These are phyloP conservation scores for Torulaspora franciscae DNA, from an alignment of 805 yeast species.

Conservation along the genomic window DNA sequence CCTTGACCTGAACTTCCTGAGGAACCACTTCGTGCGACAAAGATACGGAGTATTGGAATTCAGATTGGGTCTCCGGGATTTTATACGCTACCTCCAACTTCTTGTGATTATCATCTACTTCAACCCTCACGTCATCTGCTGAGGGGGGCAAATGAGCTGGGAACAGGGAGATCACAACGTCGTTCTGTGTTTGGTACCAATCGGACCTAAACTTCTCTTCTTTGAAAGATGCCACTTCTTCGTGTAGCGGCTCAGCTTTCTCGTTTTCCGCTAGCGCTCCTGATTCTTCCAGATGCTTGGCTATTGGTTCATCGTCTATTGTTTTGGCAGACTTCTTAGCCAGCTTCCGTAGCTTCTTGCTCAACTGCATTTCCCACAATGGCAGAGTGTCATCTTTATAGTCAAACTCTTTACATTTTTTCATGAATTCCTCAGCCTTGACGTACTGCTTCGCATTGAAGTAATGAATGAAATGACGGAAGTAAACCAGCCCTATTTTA, in stretches of 20 bases:
- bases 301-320: neutral
- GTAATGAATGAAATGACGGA: conserved; percentile 45
- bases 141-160: conserved; percentile 54
- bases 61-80: conserved; percentile 39
- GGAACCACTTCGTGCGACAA: conserved; percentile 50
- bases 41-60: conserved; percentile 54
- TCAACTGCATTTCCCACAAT: conserved; percentile 40
- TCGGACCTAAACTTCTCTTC: conserved; percentile 44
- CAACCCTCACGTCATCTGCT: conserved; percentile 37
- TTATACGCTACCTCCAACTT: conserved; percentile 31
- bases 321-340: conserved; percentile 6
- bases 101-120: conserved; percentile 39
- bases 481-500: conserved; percentile 46
- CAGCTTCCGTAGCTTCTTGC: conserved; percentile 18
- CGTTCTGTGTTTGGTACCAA: conserved; percentile 63
- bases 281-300: neutral
- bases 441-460: conserved; percentile 42
- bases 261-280: neutral
- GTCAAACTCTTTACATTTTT: conserved; percentile 40
- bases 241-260: neutral
- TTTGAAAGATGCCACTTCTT: neutral
- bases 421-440: conserved; percentile 41
- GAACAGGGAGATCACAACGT: conserved; percentile 64
- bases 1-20: conserved; percentile 41
- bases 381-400: conserved; percentile 44